Base-by-base conservation (phyloP, 2,329 filamentous ascomycete genomes). In the Pochonia chlamydosporia region DNA sequence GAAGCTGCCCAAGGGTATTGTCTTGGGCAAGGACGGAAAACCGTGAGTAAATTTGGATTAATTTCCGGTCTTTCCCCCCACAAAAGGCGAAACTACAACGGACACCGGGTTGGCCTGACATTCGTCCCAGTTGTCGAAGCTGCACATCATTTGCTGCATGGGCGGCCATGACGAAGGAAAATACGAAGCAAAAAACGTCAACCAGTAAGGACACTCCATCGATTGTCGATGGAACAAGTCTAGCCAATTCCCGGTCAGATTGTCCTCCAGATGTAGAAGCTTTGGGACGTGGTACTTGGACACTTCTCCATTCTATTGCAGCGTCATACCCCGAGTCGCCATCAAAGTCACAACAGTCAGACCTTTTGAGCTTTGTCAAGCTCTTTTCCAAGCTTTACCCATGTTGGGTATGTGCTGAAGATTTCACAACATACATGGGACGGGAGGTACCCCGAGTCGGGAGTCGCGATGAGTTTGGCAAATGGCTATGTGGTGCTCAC, bases 341-440 rank as follows among this genome's bases (percentile, higher is more conserved):
- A 0, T 80, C 84, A 0, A 65, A 73, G 1, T 66, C 73, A 9
- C 81, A 96, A 57, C 89, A 96, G 63, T 70, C 72, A 25, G 86
- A 96, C 57, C 85, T 95, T 56, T 74, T 75, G 47, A 76, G 80
- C 44, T 97, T 99, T 69, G 76, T 99, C 57, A 71, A 73, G 21
- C 74, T 90, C 2, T 95, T 99, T 64, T 84, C 87, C 23, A 86
- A 85, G 56, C 69, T 97, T 18, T 99, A 99, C 62, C 93, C 93
- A 4, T 99, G 93, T 73, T 96, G 91, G 89, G 80, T 87, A 3
- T 99, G 93, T 67, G 93, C 91, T 28, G 86, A 92, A 51, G 92
- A 97, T 63, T 96, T 99, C 65, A 85, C 85, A 64, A 65, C 64
- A 1, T 97, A 92, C 77, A 84, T 97, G 72, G 75, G 73, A 52